A percentile compares a stretch with the other conserved stretches of the same genome.
These are phyloP conservation scores for Suillus alpinus DNA, from an alignment of 768 basidiomycete genomes.

Conservation along the genomic window DNA sequence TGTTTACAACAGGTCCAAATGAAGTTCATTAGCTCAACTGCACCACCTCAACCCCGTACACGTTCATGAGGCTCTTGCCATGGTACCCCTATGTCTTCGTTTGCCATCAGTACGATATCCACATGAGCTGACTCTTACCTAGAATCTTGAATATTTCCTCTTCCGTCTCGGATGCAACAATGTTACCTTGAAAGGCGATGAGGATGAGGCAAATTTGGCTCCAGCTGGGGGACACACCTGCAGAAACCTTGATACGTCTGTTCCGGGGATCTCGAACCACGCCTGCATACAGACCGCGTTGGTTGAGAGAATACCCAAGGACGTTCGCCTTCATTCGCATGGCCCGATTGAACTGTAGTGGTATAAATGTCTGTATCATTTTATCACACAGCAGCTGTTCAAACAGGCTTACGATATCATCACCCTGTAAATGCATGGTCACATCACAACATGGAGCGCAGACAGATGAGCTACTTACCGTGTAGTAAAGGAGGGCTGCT, in stretches of 20 bases:
- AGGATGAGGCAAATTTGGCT: not conserved
- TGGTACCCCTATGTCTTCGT: slow-evolving; percentile 49
- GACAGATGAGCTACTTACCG: slow-evolving; percentile 44
- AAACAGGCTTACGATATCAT: slow-evolving; percentile 70
- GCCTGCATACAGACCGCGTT: slow-evolving; percentile 73
- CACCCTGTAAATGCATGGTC: slow-evolving; percentile 49
- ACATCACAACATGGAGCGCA: not conserved
- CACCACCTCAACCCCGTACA: slow-evolving; percentile 32
- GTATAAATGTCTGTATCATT: not conserved
- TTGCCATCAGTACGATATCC: not conserved
- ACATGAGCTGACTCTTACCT: slow-evolving; percentile 30
- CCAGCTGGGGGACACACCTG: slow-evolving; percentile 40
- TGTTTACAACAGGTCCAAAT: not conserved
- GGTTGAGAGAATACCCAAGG: slow-evolving; percentile 84
- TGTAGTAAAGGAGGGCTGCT: slow-evolving; percentile 89
- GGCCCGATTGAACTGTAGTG: slow-evolving; percentile 79
- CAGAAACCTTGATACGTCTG: slow-evolving; percentile 54
- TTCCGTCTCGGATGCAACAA: slow-evolving; percentile 83
- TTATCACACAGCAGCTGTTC: not conserved
- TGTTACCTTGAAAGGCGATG: slow-evolving; percentile 40
- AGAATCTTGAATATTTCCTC: slow-evolving; percentile 81
- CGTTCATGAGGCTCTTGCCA: slow-evolving; percentile 84
- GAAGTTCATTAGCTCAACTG: not conserved
- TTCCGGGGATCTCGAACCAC: slow-evolving; percentile 71
- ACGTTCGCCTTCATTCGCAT: slow-evolving; percentile 81